phyloP scores from a whole-genome alignment of 2,329 filamentous ascomycete species.

The Bipolaris zeicola region DNA sequence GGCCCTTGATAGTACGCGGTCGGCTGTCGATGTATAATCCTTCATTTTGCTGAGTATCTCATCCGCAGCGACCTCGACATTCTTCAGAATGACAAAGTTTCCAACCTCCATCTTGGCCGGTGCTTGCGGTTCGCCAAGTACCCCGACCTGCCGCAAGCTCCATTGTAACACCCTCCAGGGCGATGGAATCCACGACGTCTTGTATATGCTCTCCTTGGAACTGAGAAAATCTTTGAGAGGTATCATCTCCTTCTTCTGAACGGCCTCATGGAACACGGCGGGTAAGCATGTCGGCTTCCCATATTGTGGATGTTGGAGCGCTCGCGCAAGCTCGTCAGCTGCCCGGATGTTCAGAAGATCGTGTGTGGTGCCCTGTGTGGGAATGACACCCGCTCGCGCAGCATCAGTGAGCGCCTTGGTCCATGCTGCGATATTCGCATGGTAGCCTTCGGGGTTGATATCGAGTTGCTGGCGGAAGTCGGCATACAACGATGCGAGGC shows the following conservation, averaged over 20 bases:
- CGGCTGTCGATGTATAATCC: conserved; percentile 40
- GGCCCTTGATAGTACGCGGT: conserved; percentile 43
- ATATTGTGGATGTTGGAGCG: conserved; percentile 76
- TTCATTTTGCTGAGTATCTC: conserved; percentile 47
- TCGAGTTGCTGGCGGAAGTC: conserved; percentile 77
- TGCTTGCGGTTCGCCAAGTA: conserved; percentile 56
- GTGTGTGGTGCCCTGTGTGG: conserved; percentile 46
- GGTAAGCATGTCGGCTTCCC: conserved; percentile 82
- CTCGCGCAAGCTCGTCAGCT: conserved; percentile 68
- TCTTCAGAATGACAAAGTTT: conserved; percentile 69
- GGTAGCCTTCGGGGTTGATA: conserved; percentile 84
- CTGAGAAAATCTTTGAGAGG: conserved; percentile 71
- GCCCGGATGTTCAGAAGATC: conserved; percentile 59
- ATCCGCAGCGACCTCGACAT: conserved; percentile 62
- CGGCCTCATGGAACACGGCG: conserved; percentile 76
- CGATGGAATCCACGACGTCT: conserved; percentile 69
- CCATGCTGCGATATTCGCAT: conserved; percentile 81
- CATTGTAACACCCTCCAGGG: conserved; percentile 76
- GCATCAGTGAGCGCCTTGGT: conserved; percentile 73
- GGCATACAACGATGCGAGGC: conserved; percentile 84
- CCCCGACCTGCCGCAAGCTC: conserved; percentile 70
- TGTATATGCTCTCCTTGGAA: conserved; percentile 72
- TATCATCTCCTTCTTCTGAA: conserved; percentile 71
- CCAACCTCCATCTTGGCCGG: conserved; percentile 65
- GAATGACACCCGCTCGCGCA: conserved; percentile 65